Percentiles rank a stretch among this genome's conserved stretches.
Evolutionary conservation across 2,329 filamentous ascomycete genomes (phyloP).

Genomic region (Trichoderma endophyticum): DNA sequence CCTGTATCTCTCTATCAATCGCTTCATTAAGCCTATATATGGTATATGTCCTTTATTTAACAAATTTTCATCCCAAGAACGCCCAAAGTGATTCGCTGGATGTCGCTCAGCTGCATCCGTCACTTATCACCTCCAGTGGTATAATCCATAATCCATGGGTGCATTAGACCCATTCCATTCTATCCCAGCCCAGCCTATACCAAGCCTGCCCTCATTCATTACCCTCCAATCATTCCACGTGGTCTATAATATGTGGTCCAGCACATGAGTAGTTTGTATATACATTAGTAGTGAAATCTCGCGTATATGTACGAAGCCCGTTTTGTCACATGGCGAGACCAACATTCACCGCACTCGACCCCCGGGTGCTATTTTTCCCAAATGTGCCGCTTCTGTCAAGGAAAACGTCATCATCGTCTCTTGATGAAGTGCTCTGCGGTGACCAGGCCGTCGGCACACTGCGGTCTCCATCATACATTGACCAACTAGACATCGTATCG

Average conservation of each 20-base stretch:
- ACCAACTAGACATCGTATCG: constrained; percentile 51
- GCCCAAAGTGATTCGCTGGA: neutral
- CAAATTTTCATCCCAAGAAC: neutral
- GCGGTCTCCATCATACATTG: constrained; percentile 43
- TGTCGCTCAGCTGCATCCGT: constrained; percentile 11
- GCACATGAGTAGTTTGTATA: constrained; percentile 17
- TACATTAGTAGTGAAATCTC: constrained; percentile 18
- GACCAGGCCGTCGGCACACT: constrained; percentile 50
- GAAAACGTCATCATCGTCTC: constrained; percentile 41
- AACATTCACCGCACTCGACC: constrained; percentile 24
- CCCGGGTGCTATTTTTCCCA: constrained; percentile 26
- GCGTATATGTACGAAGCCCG: constrained; percentile 11
- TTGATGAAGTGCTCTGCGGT: constrained; percentile 43
- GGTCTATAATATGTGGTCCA: constrained; percentile 18
- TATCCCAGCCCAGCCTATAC: constrained; percentile 7
- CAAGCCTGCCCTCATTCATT: constrained; percentile 9
- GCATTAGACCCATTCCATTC: neutral
- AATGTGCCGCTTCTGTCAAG: constrained; percentile 35
- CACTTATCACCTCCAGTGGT: constrained; percentile 9
- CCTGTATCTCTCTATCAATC: neutral
- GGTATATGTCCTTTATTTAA: neutral
- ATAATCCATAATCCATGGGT: neutral
- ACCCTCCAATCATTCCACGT: constrained; percentile 1
- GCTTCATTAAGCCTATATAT: neutral
- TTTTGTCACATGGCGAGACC: constrained; percentile 30